Evolutionary conservation across 768 basidiomycete species (phyloP).

Genomic region (Pisolithus microcarpus): DNA sequence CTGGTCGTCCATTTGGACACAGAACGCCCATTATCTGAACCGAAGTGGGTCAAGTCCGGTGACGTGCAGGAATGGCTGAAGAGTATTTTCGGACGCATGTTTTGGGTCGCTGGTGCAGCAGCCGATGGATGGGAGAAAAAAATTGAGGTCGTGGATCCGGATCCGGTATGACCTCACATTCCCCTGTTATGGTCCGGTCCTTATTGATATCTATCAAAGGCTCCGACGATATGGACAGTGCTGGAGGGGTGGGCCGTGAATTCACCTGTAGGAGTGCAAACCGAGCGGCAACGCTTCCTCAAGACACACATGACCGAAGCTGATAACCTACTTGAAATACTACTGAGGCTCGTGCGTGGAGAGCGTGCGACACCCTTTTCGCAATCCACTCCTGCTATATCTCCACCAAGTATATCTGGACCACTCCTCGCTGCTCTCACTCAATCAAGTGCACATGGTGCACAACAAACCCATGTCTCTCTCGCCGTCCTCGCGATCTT

Average conservation of each 20-base stretch:
- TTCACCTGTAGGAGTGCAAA: slow-evolving; percentile 66
- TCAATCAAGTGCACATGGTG: slow-evolving; percentile 71
- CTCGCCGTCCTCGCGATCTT: slow-evolving; percentile 90
- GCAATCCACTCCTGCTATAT: slow-evolving; percentile 53
- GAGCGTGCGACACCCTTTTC: slow-evolving; percentile 72
- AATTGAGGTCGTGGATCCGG: slow-evolving; percentile 87
- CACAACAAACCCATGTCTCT: slow-evolving; percentile 91
- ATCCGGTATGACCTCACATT: slow-evolving; percentile 60
- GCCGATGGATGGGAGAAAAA: slow-evolving; percentile 94
- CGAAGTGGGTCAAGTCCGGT: slow-evolving; percentile 94
- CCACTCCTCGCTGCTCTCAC: slow-evolving; percentile 64
- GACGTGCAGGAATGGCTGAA: slow-evolving; percentile 91
- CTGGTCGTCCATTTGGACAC: slow-evolving; percentile 79
- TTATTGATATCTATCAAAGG: slow-evolving; percentile 36
- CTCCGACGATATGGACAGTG: slow-evolving; percentile 86
- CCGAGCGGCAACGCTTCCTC: slow-evolving; percentile 81
- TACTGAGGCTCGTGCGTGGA: slow-evolving; percentile 86
- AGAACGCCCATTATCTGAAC: slow-evolving; percentile 83
- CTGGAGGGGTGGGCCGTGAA: slow-evolving; percentile 87
- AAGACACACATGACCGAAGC: slow-evolving; percentile 80
- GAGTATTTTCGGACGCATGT: slow-evolving; percentile 82
- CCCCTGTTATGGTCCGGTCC: background rate
- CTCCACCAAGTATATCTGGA: slow-evolving; percentile 58
- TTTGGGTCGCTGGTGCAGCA: slow-evolving; percentile 76
- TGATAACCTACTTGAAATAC: slow-evolving; percentile 88